Percentiles rank a stretch among this genome's conserved stretches.
Evolutionary conservation across 495 filamentous ascomycete species (phyloP).

Genomic region (Trichoderma reesei): DNA sequence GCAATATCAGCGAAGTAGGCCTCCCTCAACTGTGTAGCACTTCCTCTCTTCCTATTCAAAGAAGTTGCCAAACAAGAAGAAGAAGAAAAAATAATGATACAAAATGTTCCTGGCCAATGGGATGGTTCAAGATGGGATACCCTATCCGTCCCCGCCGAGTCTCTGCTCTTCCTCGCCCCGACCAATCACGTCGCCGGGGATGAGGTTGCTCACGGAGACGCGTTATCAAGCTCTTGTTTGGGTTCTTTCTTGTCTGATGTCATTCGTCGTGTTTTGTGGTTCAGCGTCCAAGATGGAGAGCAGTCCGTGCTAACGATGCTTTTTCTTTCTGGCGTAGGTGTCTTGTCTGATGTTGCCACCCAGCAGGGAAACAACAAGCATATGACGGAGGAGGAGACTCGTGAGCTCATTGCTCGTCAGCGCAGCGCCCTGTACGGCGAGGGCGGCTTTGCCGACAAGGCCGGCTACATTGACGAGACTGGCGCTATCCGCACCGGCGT

Average conservation of each 20-base stretch:
- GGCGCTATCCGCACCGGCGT: conserved; percentile 38
- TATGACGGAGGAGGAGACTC: conserved; percentile 92
- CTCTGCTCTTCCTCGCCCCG: conserved; percentile 20
- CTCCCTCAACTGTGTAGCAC: conserved; percentile 51
- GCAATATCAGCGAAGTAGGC: conserved; percentile 98
- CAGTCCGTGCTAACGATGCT: conserved; percentile 27
- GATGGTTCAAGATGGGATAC: conserved; percentile 2
- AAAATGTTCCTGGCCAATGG: conserved; percentile 5
- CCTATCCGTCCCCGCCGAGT: conserved; percentile 20
- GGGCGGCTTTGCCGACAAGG: conserved; percentile 49
- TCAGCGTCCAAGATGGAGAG: neutral
- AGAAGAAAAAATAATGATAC: conserved; percentile 2
- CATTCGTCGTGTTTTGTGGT: neutral
- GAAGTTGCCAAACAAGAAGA: conserved; percentile 22
- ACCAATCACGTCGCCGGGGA: neutral
- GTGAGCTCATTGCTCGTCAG: conserved; percentile 91
- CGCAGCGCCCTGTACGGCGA: conserved; percentile 86
- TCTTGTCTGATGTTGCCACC: conserved; percentile 70
- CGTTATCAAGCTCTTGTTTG: neutral
- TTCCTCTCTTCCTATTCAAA: conserved; percentile 23
- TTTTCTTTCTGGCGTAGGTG: conserved; percentile 51
- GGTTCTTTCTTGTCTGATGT: neutral
- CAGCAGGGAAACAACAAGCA: conserved; percentile 53
- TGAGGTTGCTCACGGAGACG: neutral
- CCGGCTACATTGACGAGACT: conserved; percentile 53